phyloP scores from a whole-genome alignment of 73 alveolate species.

The Paramecium sonneborni region DNA sequence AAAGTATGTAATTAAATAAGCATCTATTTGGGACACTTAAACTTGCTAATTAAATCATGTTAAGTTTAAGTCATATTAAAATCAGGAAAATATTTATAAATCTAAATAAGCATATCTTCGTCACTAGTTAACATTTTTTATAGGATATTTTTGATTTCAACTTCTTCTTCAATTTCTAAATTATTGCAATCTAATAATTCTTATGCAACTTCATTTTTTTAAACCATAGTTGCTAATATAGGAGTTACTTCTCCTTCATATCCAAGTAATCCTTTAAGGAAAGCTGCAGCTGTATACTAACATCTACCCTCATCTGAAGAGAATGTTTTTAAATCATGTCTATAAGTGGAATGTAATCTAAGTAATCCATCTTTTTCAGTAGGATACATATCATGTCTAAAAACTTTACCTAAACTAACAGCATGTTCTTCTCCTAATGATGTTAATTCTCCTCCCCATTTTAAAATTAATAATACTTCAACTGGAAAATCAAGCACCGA shows the following conservation, averaged over 20 bases:
- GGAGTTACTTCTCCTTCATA: conserved; percentile 93
- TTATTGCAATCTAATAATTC: conserved; percentile 22
- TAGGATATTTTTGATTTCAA: conserved; percentile 76
- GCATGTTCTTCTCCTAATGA: conserved; percentile 96
- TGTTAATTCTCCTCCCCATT: conserved; percentile 98
- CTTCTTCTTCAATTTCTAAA: not conserved
- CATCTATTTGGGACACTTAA: not conserved
- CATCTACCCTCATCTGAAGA: conserved; percentile 98
- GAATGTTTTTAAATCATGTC: conserved; percentile 96
- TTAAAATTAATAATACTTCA: conserved; percentile 79
- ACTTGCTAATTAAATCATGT: not conserved
- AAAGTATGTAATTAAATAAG: conserved; percentile 13
- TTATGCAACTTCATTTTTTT: conserved; percentile 84
- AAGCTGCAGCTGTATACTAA: conserved; percentile 95
- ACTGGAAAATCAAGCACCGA: conserved; percentile 60
- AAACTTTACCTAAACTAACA: conserved; percentile 80
- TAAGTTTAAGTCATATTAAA: not conserved
- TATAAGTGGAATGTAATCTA: conserved; percentile 92
- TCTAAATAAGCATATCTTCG: not conserved
- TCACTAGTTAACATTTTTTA: conserved; percentile 58
- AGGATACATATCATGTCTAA: conserved; percentile 87
- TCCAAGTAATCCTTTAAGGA: conserved; percentile 89
- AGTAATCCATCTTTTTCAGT: conserved; percentile 84
- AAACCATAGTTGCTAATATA: conserved; percentile 88
- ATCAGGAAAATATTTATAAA: conserved; percentile 42